phyloP scores from a whole-genome alignment of 2,329 filamentous ascomycete species.

The Fusarium sp. region DNA sequence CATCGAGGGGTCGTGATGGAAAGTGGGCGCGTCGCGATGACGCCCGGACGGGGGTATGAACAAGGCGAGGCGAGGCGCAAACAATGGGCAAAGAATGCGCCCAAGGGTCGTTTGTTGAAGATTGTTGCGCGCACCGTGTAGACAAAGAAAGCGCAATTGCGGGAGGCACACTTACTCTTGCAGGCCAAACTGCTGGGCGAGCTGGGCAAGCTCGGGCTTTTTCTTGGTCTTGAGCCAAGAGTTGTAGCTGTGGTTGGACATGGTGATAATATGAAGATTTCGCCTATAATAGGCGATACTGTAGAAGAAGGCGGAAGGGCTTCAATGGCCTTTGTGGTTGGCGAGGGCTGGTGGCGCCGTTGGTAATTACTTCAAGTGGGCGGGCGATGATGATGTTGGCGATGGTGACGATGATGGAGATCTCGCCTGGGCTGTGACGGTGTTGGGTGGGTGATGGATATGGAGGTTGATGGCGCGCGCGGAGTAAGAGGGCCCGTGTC shows the following conservation, averaged over 20 bases:
- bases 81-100: slow-evolving; percentile 25
- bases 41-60: slow-evolving; percentile 23
- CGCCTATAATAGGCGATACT: slow-evolving; percentile 42
- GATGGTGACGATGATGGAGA: slow-evolving; percentile 31
- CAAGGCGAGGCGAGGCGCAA: slow-evolving; percentile 26
- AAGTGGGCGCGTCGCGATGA: slow-evolving; percentile 36
- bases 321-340: not conserved
- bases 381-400: slow-evolving; percentile 24
- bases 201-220: slow-evolving; percentile 81
- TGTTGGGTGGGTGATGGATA: slow-evolving; percentile 30
- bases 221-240: slow-evolving; percentile 85
- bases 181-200: slow-evolving; percentile 78
- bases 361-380: not conserved
- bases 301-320: not conserved
- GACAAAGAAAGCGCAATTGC: not conserved
- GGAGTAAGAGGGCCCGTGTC: slow-evolving; percentile 29
- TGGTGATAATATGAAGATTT: slow-evolving; percentile 37
- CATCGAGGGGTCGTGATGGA: slow-evolving; percentile 22
- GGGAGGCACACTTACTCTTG: slow-evolving; percentile 71
- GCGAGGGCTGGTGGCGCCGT: not conserved
- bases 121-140: not conserved
- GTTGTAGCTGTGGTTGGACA: slow-evolving; percentile 57
- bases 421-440: slow-evolving; percentile 25
- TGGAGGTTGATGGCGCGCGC: slow-evolving; percentile 16
- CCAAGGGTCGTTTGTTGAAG: not conserved